A percentile compares a stretch with the other conserved stretches of the same genome.
These are phyloP conservation scores for Lotmaria passim DNA, from an alignment of 208 protist species.

Conservation along the genomic window DNA sequence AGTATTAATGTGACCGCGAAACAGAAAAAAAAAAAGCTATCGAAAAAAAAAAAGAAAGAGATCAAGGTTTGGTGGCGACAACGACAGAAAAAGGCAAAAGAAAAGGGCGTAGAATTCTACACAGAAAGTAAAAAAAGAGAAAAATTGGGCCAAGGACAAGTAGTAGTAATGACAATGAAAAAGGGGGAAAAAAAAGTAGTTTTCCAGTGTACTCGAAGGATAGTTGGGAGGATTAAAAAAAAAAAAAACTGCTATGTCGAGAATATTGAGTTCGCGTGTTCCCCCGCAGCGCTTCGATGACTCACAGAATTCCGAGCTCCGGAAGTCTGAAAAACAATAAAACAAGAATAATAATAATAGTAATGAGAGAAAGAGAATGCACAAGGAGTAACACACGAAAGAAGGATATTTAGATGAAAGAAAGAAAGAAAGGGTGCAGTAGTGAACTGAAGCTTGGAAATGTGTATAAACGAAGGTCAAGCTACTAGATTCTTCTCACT, in stretches of 20 bases:
- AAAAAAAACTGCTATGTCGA: not conserved
- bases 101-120: slow-evolving; percentile 19
- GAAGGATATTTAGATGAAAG: too few relatives aligned
- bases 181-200: slow-evolving; percentile 20
- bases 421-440: not conserved
- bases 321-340: too few relatives aligned
- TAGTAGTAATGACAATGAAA: slow-evolving; percentile 15
- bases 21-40: slow-evolving; percentile 1
- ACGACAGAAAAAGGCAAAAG: slow-evolving; percentile 20
- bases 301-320: too few relatives aligned
- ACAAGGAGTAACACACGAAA: too few relatives aligned
- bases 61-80: not conserved
- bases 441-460: not conserved
- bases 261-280: not conserved
- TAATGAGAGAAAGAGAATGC: not conserved
- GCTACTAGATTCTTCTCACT: not conserved
- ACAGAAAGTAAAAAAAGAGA: slow-evolving; percentile 12
- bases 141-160: slow-evolving; percentile 1
- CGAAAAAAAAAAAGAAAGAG: slow-evolving; percentile 13
- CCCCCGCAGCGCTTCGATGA: too few relatives aligned
- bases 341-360: not conserved
- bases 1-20: not conserved
- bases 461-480: not conserved
- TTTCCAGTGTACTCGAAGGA: not conserved
- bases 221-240: not conserved